Evolutionary conservation across 768 basidiomycete species (phyloP), one percentile per base, ranked within the genome.

Genomic region (Trametes elegans): DNA sequence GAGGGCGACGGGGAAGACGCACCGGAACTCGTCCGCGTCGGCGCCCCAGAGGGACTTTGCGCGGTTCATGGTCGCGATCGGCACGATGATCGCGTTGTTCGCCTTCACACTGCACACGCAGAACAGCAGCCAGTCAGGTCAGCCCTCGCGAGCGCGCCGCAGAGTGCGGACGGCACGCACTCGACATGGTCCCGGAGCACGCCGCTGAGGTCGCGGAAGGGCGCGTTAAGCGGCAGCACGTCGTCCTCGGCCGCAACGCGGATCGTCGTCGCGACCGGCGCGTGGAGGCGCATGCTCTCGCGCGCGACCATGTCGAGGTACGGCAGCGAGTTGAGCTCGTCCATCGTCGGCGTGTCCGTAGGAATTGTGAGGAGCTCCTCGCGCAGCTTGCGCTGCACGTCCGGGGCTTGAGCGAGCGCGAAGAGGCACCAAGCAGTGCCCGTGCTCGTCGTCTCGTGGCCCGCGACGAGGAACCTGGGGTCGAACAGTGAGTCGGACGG

Each of bases 251-350:
- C 72, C 60, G 49, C 73, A 62, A 78, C 73, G 7, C 86, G 74
- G 68, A 81, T 77, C 0, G 76, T 77, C 13, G 58, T 59, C 0
- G 77, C 68, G 4, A 85, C 77, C 0, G 83, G 82, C 0, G 82
- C 52, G 59, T 85, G 74, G 1, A 83, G 41, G 0, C 86, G 78
- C 55, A 87, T 65, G 0, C 76, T 79, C 67, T 87, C 86, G 7
- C 79, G 76, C 5, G 85, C 74, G 10, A 86, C 78, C 24, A 73
- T 74, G 56, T 89, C 88, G 23, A 91, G 80, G 62, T 87, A 89
- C 0, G 84, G 78, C 3, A 92, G 72, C 3, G 77, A 71, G 55
- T 80, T 79, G 2, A 91, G 75, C 27, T 84, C 77, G 42, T 90
- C 88, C 83, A 90, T 88, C 3, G 77, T 76, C 2, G 87, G 87